Base-by-base conservation (phyloP, 2,329 filamentous ascomycete genomes). In the Escovopsis weberi region DNA sequence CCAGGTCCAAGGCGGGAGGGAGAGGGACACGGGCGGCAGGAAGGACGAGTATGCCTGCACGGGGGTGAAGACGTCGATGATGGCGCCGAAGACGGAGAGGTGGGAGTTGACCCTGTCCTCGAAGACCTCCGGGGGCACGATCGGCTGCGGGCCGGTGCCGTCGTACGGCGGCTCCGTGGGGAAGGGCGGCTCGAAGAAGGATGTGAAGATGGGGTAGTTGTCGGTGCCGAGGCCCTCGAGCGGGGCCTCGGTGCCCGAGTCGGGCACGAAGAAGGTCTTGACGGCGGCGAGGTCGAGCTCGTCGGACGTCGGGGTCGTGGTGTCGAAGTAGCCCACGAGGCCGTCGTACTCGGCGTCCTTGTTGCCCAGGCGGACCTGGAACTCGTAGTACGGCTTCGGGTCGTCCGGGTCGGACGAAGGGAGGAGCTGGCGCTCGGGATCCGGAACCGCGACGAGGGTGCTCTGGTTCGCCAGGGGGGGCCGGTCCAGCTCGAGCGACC, bases 251-350 rank as follows among this genome's bases (percentile, higher is more conserved):
- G 8, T 11, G 10, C 39, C 43, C 1, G 15, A 47, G 6, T 48
- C 39, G 4, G 45, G 43, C 1, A 38, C 41, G 33, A 56, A 57
- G 47, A 50, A 55, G 0, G 57, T 60, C 37, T 55, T 53, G 12
- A 60, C 37, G 26, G 43, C 40, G 33, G 48, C 45, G 5, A 58
- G 45, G 23, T 54, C 46, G 4, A 60, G 42, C 12, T 52, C 45
- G 4, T 45, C 42, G 11, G 43, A 39, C 10, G 37, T 37, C 32
- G 41, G 38, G 3, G 38, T 33, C 0, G n/a, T 44, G 1, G 47
- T 45, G 38, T 56, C 44, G 37, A 65, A 68, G 45, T 63, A 66
- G 0, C 61, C 61, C 0, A 67, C 56, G 0, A 67, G 49, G 0
- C 64, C 64, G 45, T 67, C 65, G 39, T 55, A 60, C 0, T 37